These are phyloP conservation scores for Phoenix roebelenii DNA, from an alignment of 176 grass and related monocot species.

Conservation along the genomic window DNA sequence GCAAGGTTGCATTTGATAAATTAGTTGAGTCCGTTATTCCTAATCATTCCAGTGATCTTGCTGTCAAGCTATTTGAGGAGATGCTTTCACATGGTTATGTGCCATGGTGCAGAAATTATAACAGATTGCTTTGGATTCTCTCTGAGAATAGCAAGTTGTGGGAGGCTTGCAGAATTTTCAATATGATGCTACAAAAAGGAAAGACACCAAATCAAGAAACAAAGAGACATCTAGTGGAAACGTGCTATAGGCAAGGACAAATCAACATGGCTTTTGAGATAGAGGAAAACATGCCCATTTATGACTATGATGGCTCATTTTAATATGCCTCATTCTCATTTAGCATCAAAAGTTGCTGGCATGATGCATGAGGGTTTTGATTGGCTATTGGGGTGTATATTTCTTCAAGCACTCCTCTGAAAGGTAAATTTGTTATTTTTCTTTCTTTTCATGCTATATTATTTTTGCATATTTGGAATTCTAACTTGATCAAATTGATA, in stretches of 20 bases:
- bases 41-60: slow-evolving; percentile 14
- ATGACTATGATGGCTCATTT: neutral
- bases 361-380: too few species aligned
- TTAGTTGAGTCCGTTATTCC: slow-evolving; percentile 18
- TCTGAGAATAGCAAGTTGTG: slow-evolving; percentile 8
- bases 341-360: too few species aligned
- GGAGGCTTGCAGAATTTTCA: slow-evolving; percentile 11
- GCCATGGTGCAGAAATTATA: slow-evolving; percentile 6
- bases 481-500: too few species aligned
- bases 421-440: too few species aligned
- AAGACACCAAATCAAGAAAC: slow-evolving; percentile 3
- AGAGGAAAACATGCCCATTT: slow-evolving; percentile 5
- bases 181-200: slow-evolving; percentile 18
- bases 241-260: slow-evolving; percentile 4
- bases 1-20: slow-evolving; percentile 25
- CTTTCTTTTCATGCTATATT: too few species aligned
- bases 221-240: slow-evolving; percentile 12
- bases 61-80: slow-evolving; percentile 22
- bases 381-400: too few species aligned
- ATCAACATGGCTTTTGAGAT: slow-evolving; percentile 16
- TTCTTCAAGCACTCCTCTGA: too few species aligned
- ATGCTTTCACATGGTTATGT: slow-evolving; percentile 27
- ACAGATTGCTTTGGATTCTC: slow-evolving; percentile 8
- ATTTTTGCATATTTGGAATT: too few species aligned
- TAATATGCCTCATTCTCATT: too few species aligned